Percentiles rank a stretch among this genome's conserved stretches.
phyloP scores from a whole-genome alignment of 345 rosid species.

The Pelargonium nanum region DNA sequence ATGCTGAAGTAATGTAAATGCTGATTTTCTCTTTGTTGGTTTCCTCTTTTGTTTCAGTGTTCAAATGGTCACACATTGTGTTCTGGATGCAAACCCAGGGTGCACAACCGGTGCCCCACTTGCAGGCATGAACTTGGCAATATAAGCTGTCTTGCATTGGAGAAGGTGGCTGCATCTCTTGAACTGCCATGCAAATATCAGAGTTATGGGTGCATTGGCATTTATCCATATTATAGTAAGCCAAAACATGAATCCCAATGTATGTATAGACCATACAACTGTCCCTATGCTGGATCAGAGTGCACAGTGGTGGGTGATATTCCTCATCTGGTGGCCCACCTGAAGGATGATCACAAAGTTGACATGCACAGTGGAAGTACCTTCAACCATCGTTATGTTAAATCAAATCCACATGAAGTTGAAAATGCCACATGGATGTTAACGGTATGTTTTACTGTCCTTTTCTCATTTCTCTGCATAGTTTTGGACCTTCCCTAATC shows the following conservation, averaged over 20 bases:
- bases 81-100: constrained; percentile 75
- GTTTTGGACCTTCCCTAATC: constrained; percentile 1
- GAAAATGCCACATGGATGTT: constrained; percentile 86
- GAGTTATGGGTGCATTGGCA: constrained; percentile 57
- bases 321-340: constrained; percentile 59
- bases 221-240: constrained; percentile 82
- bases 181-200: constrained; percentile 81
- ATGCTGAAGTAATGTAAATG: neutral
- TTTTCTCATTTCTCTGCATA: constrained; percentile 2
- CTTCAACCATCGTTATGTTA: constrained; percentile 75
- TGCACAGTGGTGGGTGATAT: constrained; percentile 70
- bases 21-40: constrained; percentile 4
- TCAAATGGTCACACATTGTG: constrained; percentile 75
- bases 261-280: constrained; percentile 52
- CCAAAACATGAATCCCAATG: constrained; percentile 69
- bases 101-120: constrained; percentile 75
- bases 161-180: constrained; percentile 78
- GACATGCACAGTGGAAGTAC: constrained; percentile 85
- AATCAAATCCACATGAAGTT: constrained; percentile 72
- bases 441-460: constrained; percentile 32
- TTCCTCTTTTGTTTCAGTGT: constrained; percentile 36
- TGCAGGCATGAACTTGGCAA: constrained; percentile 84
- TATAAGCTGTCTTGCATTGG: constrained; percentile 78
- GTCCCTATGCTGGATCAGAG: constrained; percentile 78
- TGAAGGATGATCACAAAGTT: constrained; percentile 75